Percentiles rank a stretch among this genome's conserved stretches.
phyloP scores from a whole-genome alignment of 2,329 filamentous ascomycete genomes.

The Ophiostoma montium region DNA sequence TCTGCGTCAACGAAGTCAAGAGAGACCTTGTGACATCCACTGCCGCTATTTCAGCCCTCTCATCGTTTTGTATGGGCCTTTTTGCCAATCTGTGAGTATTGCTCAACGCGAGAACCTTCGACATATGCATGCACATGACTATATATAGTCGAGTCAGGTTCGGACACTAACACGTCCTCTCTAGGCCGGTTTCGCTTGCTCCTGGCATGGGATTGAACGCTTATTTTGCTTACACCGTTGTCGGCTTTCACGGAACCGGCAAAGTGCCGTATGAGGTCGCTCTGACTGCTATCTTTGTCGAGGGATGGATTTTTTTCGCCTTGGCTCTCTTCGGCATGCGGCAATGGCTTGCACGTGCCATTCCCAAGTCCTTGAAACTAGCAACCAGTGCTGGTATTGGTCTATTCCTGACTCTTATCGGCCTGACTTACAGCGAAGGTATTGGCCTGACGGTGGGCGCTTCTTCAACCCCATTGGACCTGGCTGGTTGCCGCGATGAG shows the following conservation, averaged over 20 bases:
- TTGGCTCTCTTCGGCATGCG: constrained; percentile 54
- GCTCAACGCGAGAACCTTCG: constrained; percentile 16
- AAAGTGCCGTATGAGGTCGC: constrained; percentile 44
- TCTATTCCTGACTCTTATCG: constrained; percentile 48
- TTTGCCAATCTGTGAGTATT: constrained; percentile 72
- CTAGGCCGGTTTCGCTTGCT: constrained; percentile 22
- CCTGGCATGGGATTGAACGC: constrained; percentile 56
- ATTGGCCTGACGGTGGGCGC: constrained; percentile 61
- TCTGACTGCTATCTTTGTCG: constrained; percentile 49
- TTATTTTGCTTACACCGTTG: constrained; percentile 54
- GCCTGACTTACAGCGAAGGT: constrained; percentile 63
- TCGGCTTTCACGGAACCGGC: constrained; percentile 44
- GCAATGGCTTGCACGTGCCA: constrained; percentile 56
- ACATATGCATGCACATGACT: constrained; percentile 38
- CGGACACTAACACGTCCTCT: not conserved
- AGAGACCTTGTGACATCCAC: constrained; percentile 76
- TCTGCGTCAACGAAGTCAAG: constrained; percentile 37
- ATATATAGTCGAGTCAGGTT: not conserved
- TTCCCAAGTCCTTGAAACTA: constrained; percentile 50
- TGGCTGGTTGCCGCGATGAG: constrained; percentile 57
- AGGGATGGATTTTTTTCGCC: constrained; percentile 50
- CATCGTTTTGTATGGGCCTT: constrained; percentile 64
- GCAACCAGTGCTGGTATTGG: constrained; percentile 53
- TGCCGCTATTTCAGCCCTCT: constrained; percentile 60
- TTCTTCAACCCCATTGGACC: constrained; percentile 53